These are phyloP conservation scores for Colletotrichum navitas DNA, from an alignment of 2,329 filamentous ascomycete species.

Conservation along the genomic window DNA sequence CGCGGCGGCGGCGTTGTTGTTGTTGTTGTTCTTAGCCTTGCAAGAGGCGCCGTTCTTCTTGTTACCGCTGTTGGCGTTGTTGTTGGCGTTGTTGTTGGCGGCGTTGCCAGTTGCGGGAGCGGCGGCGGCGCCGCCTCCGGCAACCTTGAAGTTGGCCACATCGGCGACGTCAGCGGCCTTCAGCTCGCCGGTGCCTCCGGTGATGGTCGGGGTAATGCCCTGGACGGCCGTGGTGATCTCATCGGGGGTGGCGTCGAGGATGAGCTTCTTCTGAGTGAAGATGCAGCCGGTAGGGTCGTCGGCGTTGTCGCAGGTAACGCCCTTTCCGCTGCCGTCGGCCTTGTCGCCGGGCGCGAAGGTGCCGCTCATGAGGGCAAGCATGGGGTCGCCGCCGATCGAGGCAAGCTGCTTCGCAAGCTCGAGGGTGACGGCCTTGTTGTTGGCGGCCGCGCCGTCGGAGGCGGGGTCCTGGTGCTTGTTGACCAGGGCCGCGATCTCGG, in stretches of 20 bases:
- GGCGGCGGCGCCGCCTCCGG: constrained; percentile 28
- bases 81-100: not conserved
- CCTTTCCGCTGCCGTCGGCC: constrained; percentile 56
- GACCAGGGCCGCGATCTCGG: constrained; percentile 59
- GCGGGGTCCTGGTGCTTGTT: constrained; percentile 61
- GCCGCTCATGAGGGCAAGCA: constrained; percentile 56
- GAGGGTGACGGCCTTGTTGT: constrained; percentile 58
- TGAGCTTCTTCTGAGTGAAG: constrained; percentile 65
- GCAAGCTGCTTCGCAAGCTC: constrained; percentile 59
- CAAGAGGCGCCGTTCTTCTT: constrained; percentile 21
- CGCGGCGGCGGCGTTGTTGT: too few species aligned
- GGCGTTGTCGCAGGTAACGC: constrained; percentile 66
- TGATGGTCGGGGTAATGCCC: constrained; percentile 47
- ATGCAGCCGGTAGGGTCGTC: constrained; percentile 68
- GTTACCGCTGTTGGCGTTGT: not conserved
- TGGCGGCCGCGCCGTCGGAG: constrained; percentile 53
- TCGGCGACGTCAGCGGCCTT: constrained; percentile 45
- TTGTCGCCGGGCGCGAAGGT: constrained; percentile 58
- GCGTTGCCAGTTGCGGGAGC: not conserved
- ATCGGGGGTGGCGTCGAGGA: constrained; percentile 64
- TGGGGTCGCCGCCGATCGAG: constrained; percentile 57
- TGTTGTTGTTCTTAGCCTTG: constrained; percentile 6
- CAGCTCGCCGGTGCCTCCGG: constrained; percentile 51
- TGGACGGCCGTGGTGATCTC: constrained; percentile 66
- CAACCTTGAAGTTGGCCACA: constrained; percentile 45